A percentile compares a stretch with the other conserved stretches of the same genome.
Conservation (phyloP, 495 filamentous ascomycete genomes). For the Talaromyces trachyspermus region DNA sequence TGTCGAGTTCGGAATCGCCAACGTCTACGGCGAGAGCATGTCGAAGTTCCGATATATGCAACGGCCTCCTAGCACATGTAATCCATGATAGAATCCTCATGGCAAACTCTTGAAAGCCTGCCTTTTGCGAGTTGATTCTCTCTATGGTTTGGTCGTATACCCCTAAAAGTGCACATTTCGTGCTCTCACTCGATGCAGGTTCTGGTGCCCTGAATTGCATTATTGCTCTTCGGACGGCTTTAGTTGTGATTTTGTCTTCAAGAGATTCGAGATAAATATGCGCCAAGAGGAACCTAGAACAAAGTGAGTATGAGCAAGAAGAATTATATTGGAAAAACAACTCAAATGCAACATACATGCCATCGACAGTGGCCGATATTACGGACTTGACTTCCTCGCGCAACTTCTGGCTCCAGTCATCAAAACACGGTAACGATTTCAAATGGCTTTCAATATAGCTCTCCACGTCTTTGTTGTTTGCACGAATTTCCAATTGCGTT, state of each 20-base stretch:
- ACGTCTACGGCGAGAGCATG: slow-evolving; percentile 39
- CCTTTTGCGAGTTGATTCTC: slow-evolving; percentile 18
- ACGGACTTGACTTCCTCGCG: slow-evolving; percentile 21
- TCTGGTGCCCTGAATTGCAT: slow-evolving; percentile 13
- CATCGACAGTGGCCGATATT: slow-evolving; percentile 24
- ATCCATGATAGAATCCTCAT: slow-evolving; percentile 24
- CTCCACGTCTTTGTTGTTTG: slow-evolving; percentile 20
- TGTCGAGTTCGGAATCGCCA: slow-evolving; percentile 22
- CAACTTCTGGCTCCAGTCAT: slow-evolving; percentile 13
- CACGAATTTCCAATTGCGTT: slow-evolving; percentile 18
- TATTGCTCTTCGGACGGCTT: slow-evolving; percentile 24
- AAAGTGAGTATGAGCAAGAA: slow-evolving; percentile 17
- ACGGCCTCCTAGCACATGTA: slow-evolving; percentile 28
- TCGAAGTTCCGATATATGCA: slow-evolving; percentile 37
- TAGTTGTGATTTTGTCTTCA: slow-evolving; percentile 12
- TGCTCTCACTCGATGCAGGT: slow-evolving; percentile 35
- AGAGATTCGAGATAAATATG: slow-evolving; percentile 10
- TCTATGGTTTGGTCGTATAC: no score
- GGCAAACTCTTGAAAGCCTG: slow-evolving; percentile 23
- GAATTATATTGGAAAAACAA: slow-evolving; percentile 9
- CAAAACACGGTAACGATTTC: slow-evolving; percentile 13
- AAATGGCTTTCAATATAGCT: slow-evolving; percentile 19
- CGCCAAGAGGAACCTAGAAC: slow-evolving; percentile 13
- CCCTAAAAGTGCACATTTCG: slow-evolving; percentile 7
- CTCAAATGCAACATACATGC: slow-evolving; percentile 34